Base-by-base conservation (phyloP, 345 rosid species). In the Eucalyptus lansdowneana region DNA sequence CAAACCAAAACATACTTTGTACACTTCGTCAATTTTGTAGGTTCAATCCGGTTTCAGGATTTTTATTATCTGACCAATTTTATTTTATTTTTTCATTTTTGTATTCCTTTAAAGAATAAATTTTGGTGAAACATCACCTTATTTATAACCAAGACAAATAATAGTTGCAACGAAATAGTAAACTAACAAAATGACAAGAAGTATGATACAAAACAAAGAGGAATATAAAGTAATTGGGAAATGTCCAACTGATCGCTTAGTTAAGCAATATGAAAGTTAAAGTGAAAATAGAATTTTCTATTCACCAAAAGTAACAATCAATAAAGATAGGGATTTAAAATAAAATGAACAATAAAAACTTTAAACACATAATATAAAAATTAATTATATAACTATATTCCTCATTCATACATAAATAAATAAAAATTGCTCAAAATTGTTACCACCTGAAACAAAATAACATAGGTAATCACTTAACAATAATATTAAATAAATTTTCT, bases 31-130 rank as follows among this genome's bases (percentile, higher is more conserved):
- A n/a, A 65, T 6, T 34, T 1, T n/a, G 3, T 65, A 8, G 3
- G 2, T 65, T 16, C 34, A n/a, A 0, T n/a, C 11, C 2, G 0
- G 1, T 65, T 65, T 1, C 0, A 0, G 2, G 21, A 2, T 65
- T 34, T 31, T n/a, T 14, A 1, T 8, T 8, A 65, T 15, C 0
- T 8, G 11, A 5, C 40, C 21, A n/a, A 14, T 14, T 65, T 29
- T 29, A 3, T 37, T 37, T 37, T 37, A 37, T 14, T 29, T 13
- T n/a, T 29, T 29, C 31, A 62, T n/a, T 65, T 29, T n/a, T n/a
- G 11, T 65, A n/a, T 65, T 65, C 3, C 37, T 15, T n/a, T 15
- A 65, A 65, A n/a, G 6, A 8, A 65, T 5, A 65, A 15, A n/a
- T n/a, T 65, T n/a, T 15, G 0, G 76, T n/a, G 1, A n/a, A n/a